Evolutionary conservation across 495 filamentous ascomycete species (phyloP).

Genomic region (Wilcoxina mikolae): DNA sequence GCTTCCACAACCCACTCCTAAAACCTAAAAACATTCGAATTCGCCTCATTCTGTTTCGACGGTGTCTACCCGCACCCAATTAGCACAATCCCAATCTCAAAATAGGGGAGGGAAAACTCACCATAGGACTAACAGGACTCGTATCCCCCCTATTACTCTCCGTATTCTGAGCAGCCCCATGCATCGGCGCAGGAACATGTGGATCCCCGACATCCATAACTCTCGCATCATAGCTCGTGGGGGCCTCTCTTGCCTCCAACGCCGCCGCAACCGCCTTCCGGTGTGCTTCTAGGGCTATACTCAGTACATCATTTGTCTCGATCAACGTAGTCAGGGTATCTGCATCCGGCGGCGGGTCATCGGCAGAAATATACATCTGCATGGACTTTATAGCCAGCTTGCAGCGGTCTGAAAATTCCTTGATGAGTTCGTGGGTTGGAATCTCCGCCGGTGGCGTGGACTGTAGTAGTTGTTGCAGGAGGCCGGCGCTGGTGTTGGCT

Average conservation of each 20-base stretch:
- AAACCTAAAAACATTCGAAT: too few relatives aligned
- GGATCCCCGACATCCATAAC: neutral
- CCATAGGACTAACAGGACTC: conserved; percentile 24
- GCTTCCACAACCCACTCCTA: too few relatives aligned
- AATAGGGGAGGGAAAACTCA: conserved; percentile 12
- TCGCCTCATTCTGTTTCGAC: too few relatives aligned
- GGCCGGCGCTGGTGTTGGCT: conserved; percentile 72
- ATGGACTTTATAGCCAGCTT: conserved; percentile 60
- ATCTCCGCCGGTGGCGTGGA: conserved; percentile 65
- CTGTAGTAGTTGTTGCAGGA: conserved; percentile 77
- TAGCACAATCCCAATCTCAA: too few relatives aligned
- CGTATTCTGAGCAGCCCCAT: neutral
- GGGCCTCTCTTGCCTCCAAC: conserved; percentile 31
- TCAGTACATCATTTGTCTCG: conserved; percentile 83
- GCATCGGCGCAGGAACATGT: neutral
- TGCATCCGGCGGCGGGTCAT: conserved; percentile 66
- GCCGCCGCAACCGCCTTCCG: conserved; percentile 68
- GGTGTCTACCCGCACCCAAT: too few relatives aligned
- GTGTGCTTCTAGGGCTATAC: conserved; percentile 60
- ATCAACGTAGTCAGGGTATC: conserved; percentile 85
- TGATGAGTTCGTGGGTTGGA: conserved; percentile 66
- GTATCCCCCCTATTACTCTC: neutral
- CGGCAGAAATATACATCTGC: conserved; percentile 65
- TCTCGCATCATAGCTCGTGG: neutral
- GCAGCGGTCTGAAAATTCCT: conserved; percentile 84